phyloP scores from a whole-genome alignment of 768 basidiomycete genomes.

The Termitomyces titanicus region DNA sequence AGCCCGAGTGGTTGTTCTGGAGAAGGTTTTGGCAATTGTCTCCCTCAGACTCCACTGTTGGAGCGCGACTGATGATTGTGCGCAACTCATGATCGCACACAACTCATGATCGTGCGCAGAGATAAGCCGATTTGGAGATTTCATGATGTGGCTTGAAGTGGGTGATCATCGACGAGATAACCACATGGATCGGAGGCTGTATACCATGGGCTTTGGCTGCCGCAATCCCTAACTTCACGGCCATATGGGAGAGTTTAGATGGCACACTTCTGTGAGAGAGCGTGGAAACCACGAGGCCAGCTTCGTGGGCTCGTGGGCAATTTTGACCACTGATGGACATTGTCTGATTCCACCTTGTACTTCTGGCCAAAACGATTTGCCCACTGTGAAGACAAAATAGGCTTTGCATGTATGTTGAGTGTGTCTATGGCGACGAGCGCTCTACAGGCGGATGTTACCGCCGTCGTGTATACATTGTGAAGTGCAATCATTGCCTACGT shows the following conservation, averaged over 20 bases:
- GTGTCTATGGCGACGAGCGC: background rate
- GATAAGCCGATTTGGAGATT: background rate
- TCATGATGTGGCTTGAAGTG: background rate
- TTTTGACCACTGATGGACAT: background rate
- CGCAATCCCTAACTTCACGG: constrained; percentile 5
- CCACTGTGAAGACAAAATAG: background rate
- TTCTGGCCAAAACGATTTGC: background rate
- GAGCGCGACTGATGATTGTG: too few relatives aligned
- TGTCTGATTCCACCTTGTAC: background rate
- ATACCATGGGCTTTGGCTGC: background rate
- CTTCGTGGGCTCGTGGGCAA: background rate
- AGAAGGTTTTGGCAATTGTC: too few relatives aligned
- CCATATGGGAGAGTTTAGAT: background rate
- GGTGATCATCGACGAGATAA: background rate
- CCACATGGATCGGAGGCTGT: background rate
- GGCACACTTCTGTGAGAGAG: background rate
- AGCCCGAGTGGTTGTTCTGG: background rate
- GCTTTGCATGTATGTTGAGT: background rate
- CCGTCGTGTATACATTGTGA: background rate
- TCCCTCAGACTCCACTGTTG: too few relatives aligned
- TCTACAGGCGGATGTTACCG: background rate
- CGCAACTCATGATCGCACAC: too few relatives aligned
- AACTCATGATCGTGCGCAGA: too few relatives aligned
- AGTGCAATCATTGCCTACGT: constrained; percentile 6
- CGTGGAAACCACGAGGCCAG: constrained; percentile 6